phyloP scores from a whole-genome alignment of 2,329 filamentous ascomycete species.

The Chaetomiaceae sp. region DNA sequence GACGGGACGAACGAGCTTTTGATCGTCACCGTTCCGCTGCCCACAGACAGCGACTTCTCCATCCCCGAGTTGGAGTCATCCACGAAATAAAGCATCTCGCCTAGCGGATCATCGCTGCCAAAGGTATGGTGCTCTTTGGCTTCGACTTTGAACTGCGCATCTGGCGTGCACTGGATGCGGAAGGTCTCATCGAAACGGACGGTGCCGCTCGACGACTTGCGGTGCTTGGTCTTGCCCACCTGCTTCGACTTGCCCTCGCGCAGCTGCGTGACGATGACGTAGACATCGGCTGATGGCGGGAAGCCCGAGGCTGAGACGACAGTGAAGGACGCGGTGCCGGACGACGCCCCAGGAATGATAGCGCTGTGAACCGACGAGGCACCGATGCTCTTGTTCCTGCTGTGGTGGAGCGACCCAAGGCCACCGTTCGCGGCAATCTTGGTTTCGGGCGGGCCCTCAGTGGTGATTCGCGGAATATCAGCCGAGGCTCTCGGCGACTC shows the following conservation, averaged over 20 bases:
- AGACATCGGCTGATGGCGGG: constrained; percentile 72
- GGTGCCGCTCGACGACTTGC: constrained; percentile 65
- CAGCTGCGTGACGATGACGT: constrained; percentile 66
- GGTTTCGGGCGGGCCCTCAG: constrained; percentile 29
- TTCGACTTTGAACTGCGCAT: constrained; percentile 79
- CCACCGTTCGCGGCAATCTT: constrained; percentile 30
- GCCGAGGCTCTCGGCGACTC: constrained; percentile 34
- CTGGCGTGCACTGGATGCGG: constrained; percentile 71
- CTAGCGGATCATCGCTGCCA: constrained; percentile 75
- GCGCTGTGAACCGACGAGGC: constrained; percentile 65
- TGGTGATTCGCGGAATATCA: constrained; percentile 42
- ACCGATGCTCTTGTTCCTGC: constrained; percentile 55
- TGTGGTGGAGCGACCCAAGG: constrained; percentile 34
- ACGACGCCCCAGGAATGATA: constrained; percentile 49
- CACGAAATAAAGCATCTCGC: constrained; percentile 86
- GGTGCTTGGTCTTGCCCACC: constrained; percentile 87
- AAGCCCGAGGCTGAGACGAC: constrained; percentile 76
- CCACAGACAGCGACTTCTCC: constrained; percentile 72
- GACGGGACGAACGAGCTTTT: constrained; percentile 63
- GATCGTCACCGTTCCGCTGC: constrained; percentile 66
- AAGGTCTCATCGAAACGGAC: constrained; percentile 75
- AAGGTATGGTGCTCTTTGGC: constrained; percentile 84
- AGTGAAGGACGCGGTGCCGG: constrained; percentile 74
- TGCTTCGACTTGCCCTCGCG: constrained; percentile 64
- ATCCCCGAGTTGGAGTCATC: constrained; percentile 66